A percentile compares a stretch with the other conserved stretches of the same genome.
phyloP scores from a whole-genome alignment of 2,329 filamentous ascomycete genomes.

The Didymella exigua region DNA sequence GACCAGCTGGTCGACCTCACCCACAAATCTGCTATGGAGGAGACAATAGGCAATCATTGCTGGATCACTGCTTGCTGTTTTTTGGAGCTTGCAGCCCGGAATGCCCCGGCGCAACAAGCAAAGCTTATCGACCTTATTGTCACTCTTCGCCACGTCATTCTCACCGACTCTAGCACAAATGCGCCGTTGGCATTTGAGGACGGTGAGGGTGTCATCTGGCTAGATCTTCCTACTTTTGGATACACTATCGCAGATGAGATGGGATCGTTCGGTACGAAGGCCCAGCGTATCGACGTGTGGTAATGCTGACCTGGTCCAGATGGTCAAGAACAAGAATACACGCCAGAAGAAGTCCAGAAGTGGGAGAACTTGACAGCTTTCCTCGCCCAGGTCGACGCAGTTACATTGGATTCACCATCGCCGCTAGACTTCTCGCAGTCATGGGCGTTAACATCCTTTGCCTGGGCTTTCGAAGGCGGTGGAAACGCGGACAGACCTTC shows the following conservation, averaged over 20 bases:
- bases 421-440: conserved; percentile 7
- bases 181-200: conserved; percentile 8
- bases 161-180: conserved; percentile 2
- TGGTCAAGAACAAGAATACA: conserved; percentile 9
- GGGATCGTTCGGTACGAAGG: conserved; percentile 7
- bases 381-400: conserved; percentile 17
- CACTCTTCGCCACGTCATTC: conserved; percentile 1
- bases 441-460: conserved; percentile 7
- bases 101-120: conserved; percentile 9
- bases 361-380: conserved; percentile 20
- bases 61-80: conserved; percentile 16
- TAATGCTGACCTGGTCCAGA: background rate
- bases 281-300: background rate
- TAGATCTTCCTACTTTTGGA: conserved; percentile 18
- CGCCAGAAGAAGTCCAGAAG: conserved; percentile 2
- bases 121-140: conserved; percentile 1
- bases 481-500: background rate
- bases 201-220: conserved; percentile 12
- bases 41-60: conserved; percentile 11
- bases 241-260: conserved; percentile 18
- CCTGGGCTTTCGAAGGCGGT: conserved; percentile 3
- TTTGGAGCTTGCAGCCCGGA: conserved; percentile 7
- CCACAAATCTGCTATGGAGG: background rate
- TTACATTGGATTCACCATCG: conserved; percentile 2
- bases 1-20: conserved; percentile 4